Conservation (phyloP, 148 eudicot genomes). For the Diospyros kaki region DNA sequence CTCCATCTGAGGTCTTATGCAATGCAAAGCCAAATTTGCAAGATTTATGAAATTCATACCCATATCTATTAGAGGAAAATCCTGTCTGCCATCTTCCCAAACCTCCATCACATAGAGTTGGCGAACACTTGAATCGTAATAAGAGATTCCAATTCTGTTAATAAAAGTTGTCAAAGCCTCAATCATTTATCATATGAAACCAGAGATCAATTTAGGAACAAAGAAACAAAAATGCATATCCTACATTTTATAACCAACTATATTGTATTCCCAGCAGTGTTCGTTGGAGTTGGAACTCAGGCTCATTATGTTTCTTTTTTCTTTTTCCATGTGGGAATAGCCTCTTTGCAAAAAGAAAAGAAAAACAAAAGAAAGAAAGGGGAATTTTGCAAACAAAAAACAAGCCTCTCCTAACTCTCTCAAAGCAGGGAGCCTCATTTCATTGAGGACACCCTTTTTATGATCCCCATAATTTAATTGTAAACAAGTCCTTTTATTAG, state of each 20-base stretch:
- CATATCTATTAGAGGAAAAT: slow-evolving; percentile 73
- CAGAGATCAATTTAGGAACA: neutral
- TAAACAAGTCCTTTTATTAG: neutral
- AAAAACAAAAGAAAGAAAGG: no score
- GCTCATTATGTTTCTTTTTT: neutral
- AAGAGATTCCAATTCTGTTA: slow-evolving; percentile 83
- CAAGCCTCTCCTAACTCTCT: no score
- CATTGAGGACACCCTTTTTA: no score
- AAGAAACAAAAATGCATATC: slow-evolving; percentile 1
- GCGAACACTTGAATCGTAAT: slow-evolving; percentile 66
- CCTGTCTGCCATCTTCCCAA: slow-evolving; percentile 78
- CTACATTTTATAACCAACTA: neutral
- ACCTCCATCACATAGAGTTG: slow-evolving; percentile 87
- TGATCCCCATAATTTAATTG: neutral
- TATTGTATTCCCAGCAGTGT: neutral
- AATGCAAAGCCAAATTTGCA: no score
- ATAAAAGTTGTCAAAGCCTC: neutral
- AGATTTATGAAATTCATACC: slow-evolving; percentile 34
- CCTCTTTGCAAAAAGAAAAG: no score
- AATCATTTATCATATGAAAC: slow-evolving; percentile 2
- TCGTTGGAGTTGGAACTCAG: neutral
- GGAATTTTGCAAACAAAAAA: no score
- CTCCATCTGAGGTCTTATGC: no score
- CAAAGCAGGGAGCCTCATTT: no score
- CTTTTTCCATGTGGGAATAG: neutral